Conservation (phyloP, 805 yeast species). For the Saccharomyces kudriavzevii region DNA sequence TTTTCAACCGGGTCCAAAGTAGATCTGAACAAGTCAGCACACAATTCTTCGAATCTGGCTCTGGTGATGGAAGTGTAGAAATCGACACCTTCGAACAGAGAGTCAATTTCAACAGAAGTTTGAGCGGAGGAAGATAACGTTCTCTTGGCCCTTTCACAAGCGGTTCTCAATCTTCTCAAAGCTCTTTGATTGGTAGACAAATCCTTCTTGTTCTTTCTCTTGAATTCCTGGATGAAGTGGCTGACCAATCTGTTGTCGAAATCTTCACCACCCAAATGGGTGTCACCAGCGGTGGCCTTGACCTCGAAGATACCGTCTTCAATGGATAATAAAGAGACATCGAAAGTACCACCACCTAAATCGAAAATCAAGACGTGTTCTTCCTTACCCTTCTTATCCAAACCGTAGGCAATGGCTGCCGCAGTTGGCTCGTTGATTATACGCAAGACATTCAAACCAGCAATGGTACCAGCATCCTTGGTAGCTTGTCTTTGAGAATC, state of each 20-base stretch:
- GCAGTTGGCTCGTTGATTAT: constrained; percentile 89
- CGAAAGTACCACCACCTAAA: constrained; percentile 97
- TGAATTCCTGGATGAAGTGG: constrained; percentile 87
- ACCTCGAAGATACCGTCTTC: constrained; percentile 94
- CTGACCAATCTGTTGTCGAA: constrained; percentile 89
- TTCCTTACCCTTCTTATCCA: constrained; percentile 55
- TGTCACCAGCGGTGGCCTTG: constrained; percentile 73
- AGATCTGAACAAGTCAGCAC: constrained; percentile 88
- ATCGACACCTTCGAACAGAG: constrained; percentile 89
- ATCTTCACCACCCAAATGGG: constrained; percentile 96
- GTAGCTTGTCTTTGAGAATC: constrained; percentile 94
- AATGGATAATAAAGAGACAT: constrained; percentile 82
- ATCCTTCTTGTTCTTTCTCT: constrained; percentile 94
- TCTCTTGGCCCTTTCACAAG: constrained; percentile 98
- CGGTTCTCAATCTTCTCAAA: constrained; percentile 92
- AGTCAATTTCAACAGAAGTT: constrained; percentile 90
- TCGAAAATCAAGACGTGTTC: constrained; percentile 85
- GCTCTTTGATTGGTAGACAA: constrained; percentile 87
- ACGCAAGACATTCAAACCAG: constrained; percentile 85
- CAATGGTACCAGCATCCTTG: constrained; percentile 88
- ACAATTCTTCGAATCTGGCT: constrained; percentile 95
- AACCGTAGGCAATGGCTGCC: constrained; percentile 97
- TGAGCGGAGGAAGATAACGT: constrained; percentile 91
- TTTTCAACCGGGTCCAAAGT: constrained; percentile 91
- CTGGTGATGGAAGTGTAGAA: constrained; percentile 94